phyloP scores from a whole-genome alignment of 192 early-diverging fungal genomes.

The Umbelopsis sp. region DNA sequence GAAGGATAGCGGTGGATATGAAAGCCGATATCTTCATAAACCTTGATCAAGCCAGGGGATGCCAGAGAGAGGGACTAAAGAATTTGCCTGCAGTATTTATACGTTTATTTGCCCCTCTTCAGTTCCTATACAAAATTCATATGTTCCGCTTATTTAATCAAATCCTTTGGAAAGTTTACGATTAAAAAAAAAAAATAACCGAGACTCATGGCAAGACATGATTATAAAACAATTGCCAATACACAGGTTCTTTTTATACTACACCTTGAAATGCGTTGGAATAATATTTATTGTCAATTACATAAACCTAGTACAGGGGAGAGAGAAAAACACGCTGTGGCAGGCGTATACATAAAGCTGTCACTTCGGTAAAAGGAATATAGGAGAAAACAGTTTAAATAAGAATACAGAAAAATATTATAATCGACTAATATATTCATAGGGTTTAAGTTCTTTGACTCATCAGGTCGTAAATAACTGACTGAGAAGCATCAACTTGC shows the following conservation, averaged over 20 bases:
- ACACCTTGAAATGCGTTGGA: too few species aligned
- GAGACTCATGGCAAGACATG: too few species aligned
- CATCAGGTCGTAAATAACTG: neutral
- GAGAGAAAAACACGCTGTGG: neutral
- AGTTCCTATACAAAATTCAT: neutral
- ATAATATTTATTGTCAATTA: neutral
- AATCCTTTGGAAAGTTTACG: too few species aligned
- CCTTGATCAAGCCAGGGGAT: neutral
- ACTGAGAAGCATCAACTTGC: conserved; percentile 42
- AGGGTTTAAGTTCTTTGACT: neutral
- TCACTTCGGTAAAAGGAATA: neutral
- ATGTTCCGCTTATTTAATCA: too few species aligned
- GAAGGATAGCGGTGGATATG: neutral
- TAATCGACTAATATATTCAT: too few species aligned
- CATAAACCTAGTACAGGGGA: neutral
- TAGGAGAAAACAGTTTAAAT: neutral
- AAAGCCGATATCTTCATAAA: neutral
- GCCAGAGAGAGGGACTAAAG: too few species aligned
- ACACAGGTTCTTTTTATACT: too few species aligned
- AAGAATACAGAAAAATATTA: neutral
- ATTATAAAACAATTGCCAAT: too few species aligned
- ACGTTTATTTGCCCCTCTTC: neutral
- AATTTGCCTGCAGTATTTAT: neutral
- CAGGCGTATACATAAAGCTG: neutral
- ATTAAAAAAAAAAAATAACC: too few species aligned